phyloP scores from a whole-genome alignment of 805 yeast genomes.

The Maudiozyma bulderi region DNA sequence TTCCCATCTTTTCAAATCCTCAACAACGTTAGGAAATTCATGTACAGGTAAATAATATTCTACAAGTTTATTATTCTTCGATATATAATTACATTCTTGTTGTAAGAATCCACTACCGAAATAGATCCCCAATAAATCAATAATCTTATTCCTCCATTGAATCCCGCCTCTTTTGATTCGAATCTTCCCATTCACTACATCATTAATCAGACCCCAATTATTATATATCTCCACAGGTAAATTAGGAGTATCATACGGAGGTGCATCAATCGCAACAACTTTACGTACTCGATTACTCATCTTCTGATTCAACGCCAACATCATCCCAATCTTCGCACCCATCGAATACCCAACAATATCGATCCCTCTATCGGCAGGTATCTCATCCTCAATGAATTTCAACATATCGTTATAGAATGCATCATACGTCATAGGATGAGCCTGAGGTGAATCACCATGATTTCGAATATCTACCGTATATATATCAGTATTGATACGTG shows the following conservation, averaged over 20 bases:
- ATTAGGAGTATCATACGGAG: constrained; percentile 21
- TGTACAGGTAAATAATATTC: constrained; percentile 16
- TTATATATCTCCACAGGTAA: constrained; percentile 14
- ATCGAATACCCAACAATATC: constrained; percentile 45
- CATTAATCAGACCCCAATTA: constrained; percentile 17
- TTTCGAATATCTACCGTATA: constrained; percentile 44
- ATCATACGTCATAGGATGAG: constrained; percentile 36
- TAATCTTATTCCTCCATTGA: constrained; percentile 16
- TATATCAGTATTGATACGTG: constrained; percentile 27
- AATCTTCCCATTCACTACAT: constrained; percentile 13
- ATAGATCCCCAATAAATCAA: constrained; percentile 18
- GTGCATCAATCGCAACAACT: constrained; percentile 35
- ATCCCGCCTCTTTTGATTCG: constrained; percentile 15
- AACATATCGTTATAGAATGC: constrained; percentile 37
- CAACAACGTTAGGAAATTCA: constrained; percentile 20
- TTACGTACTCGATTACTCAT: constrained; percentile 25
- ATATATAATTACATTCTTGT: constrained; percentile 13
- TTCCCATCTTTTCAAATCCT: constrained; percentile 19
- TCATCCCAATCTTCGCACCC: constrained; percentile 52
- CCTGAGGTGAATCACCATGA: constrained; percentile 43
- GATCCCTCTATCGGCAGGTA: constrained; percentile 19
- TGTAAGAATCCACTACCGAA: constrained; percentile 23
- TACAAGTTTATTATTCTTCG: constrained; percentile 9
- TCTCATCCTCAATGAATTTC: constrained; percentile 25
- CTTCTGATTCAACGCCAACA: constrained; percentile 28